A percentile compares a stretch with the other conserved stretches of the same genome.
Evolutionary conservation across 2,329 filamentous ascomycete genomes (phyloP).

Genomic region (Neurospora crassa): DNA sequence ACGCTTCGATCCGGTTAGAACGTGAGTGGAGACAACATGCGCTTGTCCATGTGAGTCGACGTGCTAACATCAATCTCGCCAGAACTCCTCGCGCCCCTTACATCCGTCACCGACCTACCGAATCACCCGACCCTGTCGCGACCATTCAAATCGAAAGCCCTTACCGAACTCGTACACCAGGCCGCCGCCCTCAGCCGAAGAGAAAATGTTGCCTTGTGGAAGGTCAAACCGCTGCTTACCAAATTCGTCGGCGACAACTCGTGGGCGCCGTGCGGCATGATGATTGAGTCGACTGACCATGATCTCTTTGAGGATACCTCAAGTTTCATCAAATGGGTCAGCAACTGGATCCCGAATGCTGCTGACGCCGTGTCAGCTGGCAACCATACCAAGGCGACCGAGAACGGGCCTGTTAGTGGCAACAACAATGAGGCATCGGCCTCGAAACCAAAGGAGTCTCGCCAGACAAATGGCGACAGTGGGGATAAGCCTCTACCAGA

Average conservation of each 20-base stretch:
- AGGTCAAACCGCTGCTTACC: conserved; percentile 64
- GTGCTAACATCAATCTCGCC: conserved; percentile 20
- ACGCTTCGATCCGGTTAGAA: conserved; percentile 61
- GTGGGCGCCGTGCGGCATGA: conserved; percentile 52
- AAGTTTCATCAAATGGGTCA: conserved; percentile 21
- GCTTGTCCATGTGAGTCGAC: background rate
- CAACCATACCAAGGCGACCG: background rate
- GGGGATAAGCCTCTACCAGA: background rate
- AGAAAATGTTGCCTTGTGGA: conserved; percentile 64
- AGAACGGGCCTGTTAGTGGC: background rate
- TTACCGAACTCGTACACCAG: conserved; percentile 61
- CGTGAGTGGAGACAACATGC: conserved; percentile 36
- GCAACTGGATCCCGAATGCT: background rate
- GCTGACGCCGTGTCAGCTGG: background rate
- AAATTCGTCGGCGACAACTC: conserved; percentile 66
- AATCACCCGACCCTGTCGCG: conserved; percentile 65
- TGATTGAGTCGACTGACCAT: conserved; percentile 47
- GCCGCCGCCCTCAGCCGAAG: conserved; percentile 63
- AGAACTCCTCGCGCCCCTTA: conserved; percentile 69
- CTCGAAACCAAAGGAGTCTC: background rate
- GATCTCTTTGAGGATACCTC: conserved; percentile 42
- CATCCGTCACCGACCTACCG: conserved; percentile 63
- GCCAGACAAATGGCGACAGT: background rate
- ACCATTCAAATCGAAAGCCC: conserved; percentile 64
- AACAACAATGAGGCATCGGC: background rate